A percentile compares a stretch with the other conserved stretches of the same genome.
These are phyloP conservation scores for Fusarium compactum DNA, from an alignment of 2,329 filamentous ascomycete species.

Conservation along the genomic window DNA sequence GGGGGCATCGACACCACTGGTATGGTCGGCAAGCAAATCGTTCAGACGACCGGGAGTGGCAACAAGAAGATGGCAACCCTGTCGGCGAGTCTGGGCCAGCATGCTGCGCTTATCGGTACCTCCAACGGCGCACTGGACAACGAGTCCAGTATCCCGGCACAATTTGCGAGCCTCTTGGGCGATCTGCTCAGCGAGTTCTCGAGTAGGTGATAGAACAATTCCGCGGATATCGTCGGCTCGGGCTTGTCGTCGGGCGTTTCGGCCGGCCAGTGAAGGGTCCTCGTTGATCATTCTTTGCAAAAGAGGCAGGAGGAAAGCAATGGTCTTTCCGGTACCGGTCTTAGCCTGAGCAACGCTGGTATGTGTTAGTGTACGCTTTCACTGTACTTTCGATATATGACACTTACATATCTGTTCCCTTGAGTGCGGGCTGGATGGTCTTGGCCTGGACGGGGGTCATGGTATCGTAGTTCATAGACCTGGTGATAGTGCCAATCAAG, in stretches of 20 bases:
- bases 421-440: conserved; percentile 84
- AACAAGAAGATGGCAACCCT: conserved; percentile 90
- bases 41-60: conserved; percentile 90
- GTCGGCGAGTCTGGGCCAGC: conserved; percentile 73
- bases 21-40: conserved; percentile 79
- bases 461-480: conserved; percentile 78
- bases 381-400: not conserved
- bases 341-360: conserved; percentile 86
- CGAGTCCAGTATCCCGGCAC: conserved; percentile 70
- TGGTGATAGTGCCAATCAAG: conserved; percentile 76
- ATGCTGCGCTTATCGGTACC: conserved; percentile 82
- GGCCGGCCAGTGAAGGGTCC: conserved; percentile 70
- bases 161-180: conserved; percentile 81
- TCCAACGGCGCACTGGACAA: conserved; percentile 84
- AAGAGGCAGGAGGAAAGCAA: conserved; percentile 90
- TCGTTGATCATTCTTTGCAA: conserved; percentile 80
- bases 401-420: conserved; percentile 84
- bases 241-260: conserved; percentile 51
- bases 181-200: conserved; percentile 85
- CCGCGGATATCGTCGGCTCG: conserved; percentile 72
- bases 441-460: conserved; percentile 95
- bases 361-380: conserved; percentile 35
- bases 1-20: conserved; percentile 73
- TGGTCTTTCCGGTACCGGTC: conserved; percentile 96
- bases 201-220: conserved; percentile 81